A percentile compares a stretch with the other conserved stretches of the same genome.
phyloP scores from a whole-genome alignment of 2,329 filamentous ascomycete genomes.

The Diaporthe sp. region DNA sequence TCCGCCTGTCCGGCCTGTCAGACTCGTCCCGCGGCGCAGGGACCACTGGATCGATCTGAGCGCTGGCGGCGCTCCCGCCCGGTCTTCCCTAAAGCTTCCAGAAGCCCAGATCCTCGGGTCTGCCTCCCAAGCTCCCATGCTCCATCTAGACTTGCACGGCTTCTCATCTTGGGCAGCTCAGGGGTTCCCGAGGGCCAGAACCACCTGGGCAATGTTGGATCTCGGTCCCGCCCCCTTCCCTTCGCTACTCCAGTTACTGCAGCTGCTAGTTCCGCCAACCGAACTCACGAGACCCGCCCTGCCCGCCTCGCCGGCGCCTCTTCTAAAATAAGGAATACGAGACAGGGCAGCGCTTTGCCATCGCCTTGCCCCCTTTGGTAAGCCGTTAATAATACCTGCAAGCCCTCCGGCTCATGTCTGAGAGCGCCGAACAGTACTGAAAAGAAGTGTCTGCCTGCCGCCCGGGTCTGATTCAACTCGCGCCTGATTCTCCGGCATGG shows the following conservation, averaged over 20 bases:
- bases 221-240: not conserved
- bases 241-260: not conserved
- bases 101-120: slow-evolving; percentile 27
- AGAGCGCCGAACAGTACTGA: too few relatives aligned
- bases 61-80: slow-evolving; percentile 19
- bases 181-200: slow-evolving; percentile 9
- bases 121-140: not conserved
- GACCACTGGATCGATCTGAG: slow-evolving; percentile 28
- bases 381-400: too few relatives aligned
- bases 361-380: not conserved
- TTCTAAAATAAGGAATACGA: slow-evolving; percentile 27
- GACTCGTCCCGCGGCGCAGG: slow-evolving; percentile 5
- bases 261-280: not conserved
- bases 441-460: not conserved
- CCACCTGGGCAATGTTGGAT: not conserved
- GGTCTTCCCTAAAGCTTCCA: slow-evolving; percentile 27
- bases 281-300: slow-evolving; percentile 4
- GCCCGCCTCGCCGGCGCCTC: not conserved
- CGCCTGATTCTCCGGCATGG: not conserved
- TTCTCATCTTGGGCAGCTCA: not conserved
- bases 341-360: not conserved
- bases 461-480: not conserved
- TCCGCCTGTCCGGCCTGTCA: not conserved
- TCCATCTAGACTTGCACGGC: not conserved
- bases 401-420: not conserved